phyloP scores from a whole-genome alignment of 1,284 basidiomycete species.

The Apiotrichum sp. region DNA sequence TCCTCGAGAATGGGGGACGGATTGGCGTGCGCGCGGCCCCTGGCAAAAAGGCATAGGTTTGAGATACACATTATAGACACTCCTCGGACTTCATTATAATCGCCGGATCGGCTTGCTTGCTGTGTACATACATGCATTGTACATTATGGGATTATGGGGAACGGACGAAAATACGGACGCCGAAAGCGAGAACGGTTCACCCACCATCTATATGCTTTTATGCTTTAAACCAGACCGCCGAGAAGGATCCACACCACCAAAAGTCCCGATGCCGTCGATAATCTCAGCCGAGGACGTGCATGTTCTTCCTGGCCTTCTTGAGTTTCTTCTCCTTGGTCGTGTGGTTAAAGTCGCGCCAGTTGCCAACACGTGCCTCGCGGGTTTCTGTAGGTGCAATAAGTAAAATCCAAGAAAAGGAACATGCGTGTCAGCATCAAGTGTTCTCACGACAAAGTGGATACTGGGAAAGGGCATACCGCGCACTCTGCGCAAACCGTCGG shows the following conservation, averaged over 20 bases:
- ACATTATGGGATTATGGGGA: not conserved
- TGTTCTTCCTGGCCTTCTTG: conserved; percentile 42
- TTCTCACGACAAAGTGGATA: conserved; percentile 1
- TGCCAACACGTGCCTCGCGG: conserved; percentile 41
- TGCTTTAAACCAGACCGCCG: not conserved
- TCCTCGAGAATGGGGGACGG: conserved; percentile 55
- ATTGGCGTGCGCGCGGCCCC: conserved; percentile 49
- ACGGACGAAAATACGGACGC: not conserved
- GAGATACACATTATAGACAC: not conserved
- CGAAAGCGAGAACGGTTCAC: no score
- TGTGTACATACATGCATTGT: conserved; percentile 1
- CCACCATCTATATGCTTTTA: no score
- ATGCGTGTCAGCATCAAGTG: conserved; percentile 28
- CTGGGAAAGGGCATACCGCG: not conserved
- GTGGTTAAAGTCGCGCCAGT: conserved; percentile 40
- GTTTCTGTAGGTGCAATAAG: conserved; percentile 22
- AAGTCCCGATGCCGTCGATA: not conserved
- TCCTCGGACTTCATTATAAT: not conserved
- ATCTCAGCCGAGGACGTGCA: conserved; percentile 31
- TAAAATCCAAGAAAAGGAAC: not conserved
- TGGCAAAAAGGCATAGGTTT: conserved; percentile 1
- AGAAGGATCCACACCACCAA: not conserved
- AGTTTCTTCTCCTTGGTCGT: conserved; percentile 30
- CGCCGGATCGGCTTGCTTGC: no score
- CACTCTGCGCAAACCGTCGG: no score